Evolutionary conservation across 116 monocot genomes (phyloP), one percentile per base, ranked within the genome.

Genomic region (Zostera marina): DNA sequence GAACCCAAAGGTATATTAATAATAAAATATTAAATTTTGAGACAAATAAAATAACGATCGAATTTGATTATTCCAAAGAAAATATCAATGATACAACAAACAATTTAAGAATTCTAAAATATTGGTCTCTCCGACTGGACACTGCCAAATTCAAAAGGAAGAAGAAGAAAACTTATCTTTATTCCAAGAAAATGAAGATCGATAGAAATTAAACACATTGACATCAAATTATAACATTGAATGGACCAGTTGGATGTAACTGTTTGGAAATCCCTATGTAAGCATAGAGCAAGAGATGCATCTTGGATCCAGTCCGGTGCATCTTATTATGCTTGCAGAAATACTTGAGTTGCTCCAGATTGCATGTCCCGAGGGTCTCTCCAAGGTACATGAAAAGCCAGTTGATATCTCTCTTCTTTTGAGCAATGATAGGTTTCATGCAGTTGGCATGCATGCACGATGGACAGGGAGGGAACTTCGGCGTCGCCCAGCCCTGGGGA

Each of bases 341-440:
- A 19, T 66, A 63, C 70, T 73, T 78, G 42, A 78, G 73, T 11
- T 73, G 73, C 16, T 59, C 60, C 11, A 78, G 16, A 3, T 42
- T 70, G 52, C 65, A 66, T 1, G 14, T 17, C 3, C 73, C 73
- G 4, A 78, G 40, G 2, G 69, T 73, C 53, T 78, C 68, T 0
- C 47, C 66, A 0, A 78, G 62, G 13, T 73, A 65, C 73, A 78
- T 23, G 66, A 78, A 78, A 15, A 78, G 25, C 78, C 78, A 78
- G 54, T 78, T 78, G 58, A 78, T 78, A 9, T 46, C 10, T 10
- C 41, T 39, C 46, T 73, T 66, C 46, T 73, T 66, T 0, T 25
- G 21, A 3, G 69, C 57, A 25, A 78, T 52, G 45, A 78, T 62
- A 4, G 78, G 78, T 8, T 46, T 47, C 66, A 73, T 20, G 47